These are phyloP conservation scores for Arabis hirsuta DNA, from an alignment of 345 rosid genomes.

Conservation along the genomic window DNA sequence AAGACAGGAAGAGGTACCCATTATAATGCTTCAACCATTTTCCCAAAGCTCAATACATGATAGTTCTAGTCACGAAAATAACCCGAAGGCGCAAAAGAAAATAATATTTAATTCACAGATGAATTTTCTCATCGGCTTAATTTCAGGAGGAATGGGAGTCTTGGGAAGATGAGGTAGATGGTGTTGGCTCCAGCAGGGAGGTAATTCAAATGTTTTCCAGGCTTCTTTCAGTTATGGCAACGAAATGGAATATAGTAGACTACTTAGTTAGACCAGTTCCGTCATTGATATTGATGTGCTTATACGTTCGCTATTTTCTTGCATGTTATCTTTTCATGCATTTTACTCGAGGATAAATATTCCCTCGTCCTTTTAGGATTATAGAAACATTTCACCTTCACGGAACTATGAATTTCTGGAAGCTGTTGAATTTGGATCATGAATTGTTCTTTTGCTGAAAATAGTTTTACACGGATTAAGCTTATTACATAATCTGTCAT, in stretches of 20 bases:
- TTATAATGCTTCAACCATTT: slow-evolving; percentile 15
- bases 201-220: slow-evolving; percentile 43
- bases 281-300: slow-evolving; percentile 11
- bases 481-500: slow-evolving; percentile 12
- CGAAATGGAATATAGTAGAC: neutral
- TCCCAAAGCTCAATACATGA: neutral
- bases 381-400: slow-evolving; percentile 3
- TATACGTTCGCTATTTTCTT: neutral
- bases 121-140: slow-evolving; percentile 8
- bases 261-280: slow-evolving; percentile 10
- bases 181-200: slow-evolving; percentile 48
- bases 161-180: slow-evolving; percentile 72
- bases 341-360: slow-evolving; percentile 3
- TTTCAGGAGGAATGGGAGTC: slow-evolving; percentile 63
- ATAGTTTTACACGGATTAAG: neutral
- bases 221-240: slow-evolving; percentile 4
- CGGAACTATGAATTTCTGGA: slow-evolving; percentile 22
- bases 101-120: neutral
- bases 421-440: slow-evolving; percentile 15
- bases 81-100: neutral
- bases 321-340: slow-evolving; percentile 9
- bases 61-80: slow-evolving; percentile 1
- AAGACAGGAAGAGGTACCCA: slow-evolving; percentile 80
- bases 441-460: neutral
- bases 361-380: neutral